Base-by-base conservation (phyloP, 2,329 filamentous ascomycete genomes). In the Epichloe brachyelytri region DNA sequence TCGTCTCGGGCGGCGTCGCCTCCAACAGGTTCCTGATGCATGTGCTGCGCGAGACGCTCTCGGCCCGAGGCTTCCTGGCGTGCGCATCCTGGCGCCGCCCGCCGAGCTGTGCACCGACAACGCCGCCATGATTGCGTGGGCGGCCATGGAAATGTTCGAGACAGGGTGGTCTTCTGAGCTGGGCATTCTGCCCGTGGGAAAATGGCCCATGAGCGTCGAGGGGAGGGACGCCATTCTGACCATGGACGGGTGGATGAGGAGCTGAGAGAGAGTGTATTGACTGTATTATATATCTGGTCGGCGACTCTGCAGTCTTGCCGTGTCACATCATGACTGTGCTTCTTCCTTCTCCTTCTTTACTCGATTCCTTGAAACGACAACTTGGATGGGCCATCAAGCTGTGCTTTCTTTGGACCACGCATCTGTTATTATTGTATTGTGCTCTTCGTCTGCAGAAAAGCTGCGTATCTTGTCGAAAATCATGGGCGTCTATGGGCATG, bases 71-170 rank as follows among this genome's bases (percentile, higher is more conserved):
- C 0, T 83, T 80, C 61, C 63, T 0, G 59, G 79, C 56, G 65
- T 94, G 30, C 59, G 74, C 11, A 65, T 96, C 7, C 68, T 83
- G 33, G 86, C 85, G 51, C 91, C 93, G n/a, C 89, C 89, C 3
- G 67, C 79, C 10, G 72, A 75, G 41, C 74, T 91, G 49, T 97
- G 93, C 63, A 96, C 88, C 0, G 93, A 98, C 62, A 97, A 98
- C 66, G 93, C 93, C 12, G 88, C 89, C 46, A 98, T 98, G 93
- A 90, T 97, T 63, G 91, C 85, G 1, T 97, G 93, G 91, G 76
- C 90, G 1, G 93, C 85, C 0, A 77, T 90, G 57, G 90, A 97
- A 68, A 96, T 98, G 90, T 96, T 79, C 62, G 77, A 86, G 65
- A 80, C 78, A 1, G 90, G 91, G 0, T 90, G 80, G 74, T 68